Percentiles rank a stretch among this genome's conserved stretches.
Conservation (phyloP, 345 rosid species). For the Gossypium arboreum region DNA sequence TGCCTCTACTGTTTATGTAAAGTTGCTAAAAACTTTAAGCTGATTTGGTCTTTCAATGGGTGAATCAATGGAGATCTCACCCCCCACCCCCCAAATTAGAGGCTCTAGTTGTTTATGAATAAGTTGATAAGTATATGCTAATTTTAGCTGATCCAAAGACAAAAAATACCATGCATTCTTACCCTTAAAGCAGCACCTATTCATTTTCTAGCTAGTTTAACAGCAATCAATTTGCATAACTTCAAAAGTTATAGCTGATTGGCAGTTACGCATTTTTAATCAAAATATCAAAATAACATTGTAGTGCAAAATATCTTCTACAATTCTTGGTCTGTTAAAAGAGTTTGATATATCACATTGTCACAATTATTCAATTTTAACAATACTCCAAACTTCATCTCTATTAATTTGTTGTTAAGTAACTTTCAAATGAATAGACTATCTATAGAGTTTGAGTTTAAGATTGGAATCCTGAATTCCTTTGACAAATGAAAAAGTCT, state of each 20-base stretch:
- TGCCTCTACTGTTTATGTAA: neutral
- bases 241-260: neutral
- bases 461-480: neutral
- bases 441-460: neutral
- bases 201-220: neutral
- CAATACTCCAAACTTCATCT: neutral
- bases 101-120: neutral
- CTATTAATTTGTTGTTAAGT: neutral
- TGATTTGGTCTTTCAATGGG: neutral
- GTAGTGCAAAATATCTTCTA: conserved; percentile 1
- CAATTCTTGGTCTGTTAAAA: neutral
- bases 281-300: neutral
- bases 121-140: neutral
- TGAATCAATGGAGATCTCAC: neutral
- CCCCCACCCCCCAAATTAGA: neutral
- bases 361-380: neutral
- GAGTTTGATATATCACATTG: no score
- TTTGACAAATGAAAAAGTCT: neutral
- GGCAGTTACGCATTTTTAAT: neutral
- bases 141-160: neutral
- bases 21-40: neutral
- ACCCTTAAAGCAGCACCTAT: neutral
- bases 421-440: neutral
- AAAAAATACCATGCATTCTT: neutral
- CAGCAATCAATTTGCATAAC: neutral